phyloP scores from a whole-genome alignment of 2,329 filamentous ascomycete genomes.

The Diaporthe vexans region DNA sequence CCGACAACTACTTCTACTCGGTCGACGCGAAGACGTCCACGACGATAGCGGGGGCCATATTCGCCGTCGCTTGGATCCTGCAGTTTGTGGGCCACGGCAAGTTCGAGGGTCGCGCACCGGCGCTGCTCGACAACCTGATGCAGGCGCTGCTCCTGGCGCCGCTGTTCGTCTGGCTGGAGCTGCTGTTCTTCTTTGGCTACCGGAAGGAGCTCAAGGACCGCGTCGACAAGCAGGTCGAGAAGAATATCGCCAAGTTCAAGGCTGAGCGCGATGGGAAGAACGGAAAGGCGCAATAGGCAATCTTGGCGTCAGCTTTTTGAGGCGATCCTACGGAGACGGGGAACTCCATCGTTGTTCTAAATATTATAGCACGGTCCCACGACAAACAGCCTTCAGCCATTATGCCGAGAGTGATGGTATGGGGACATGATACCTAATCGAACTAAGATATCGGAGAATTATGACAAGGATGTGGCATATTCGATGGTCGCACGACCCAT shows the following conservation, averaged over 20 bases:
- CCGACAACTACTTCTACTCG: conserved; percentile 79
- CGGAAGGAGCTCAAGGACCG: conserved; percentile 87
- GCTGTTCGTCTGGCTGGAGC: conserved; percentile 96
- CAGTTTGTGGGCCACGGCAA: conserved; percentile 94
- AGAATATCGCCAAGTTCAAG: conserved; percentile 83
- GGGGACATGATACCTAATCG: not conserved
- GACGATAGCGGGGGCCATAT: conserved; percentile 73
- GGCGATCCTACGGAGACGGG: not conserved
- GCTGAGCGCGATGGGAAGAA: conserved; percentile 64
- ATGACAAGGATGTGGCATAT: not conserved
- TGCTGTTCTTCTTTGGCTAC: conserved; percentile 92
- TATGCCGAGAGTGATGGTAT: no score
- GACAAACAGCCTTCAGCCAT: not conserved
- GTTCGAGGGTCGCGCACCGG: conserved; percentile 90
- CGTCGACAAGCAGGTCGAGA: conserved; percentile 80
- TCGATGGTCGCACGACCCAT: not conserved
- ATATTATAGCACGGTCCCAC: not conserved
- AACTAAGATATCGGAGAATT: not conserved
- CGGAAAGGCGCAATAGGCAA: conserved; percentile 64
- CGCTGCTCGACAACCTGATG: conserved; percentile 89
- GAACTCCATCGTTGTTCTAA: not conserved
- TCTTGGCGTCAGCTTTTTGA: no score
- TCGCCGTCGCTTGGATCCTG: conserved; percentile 84
- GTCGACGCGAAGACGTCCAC: conserved; percentile 66
- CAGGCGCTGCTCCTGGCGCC: conserved; percentile 94